Base-by-base conservation (phyloP, 768 basidiomycete species). In the Amanita inopinata region DNA sequence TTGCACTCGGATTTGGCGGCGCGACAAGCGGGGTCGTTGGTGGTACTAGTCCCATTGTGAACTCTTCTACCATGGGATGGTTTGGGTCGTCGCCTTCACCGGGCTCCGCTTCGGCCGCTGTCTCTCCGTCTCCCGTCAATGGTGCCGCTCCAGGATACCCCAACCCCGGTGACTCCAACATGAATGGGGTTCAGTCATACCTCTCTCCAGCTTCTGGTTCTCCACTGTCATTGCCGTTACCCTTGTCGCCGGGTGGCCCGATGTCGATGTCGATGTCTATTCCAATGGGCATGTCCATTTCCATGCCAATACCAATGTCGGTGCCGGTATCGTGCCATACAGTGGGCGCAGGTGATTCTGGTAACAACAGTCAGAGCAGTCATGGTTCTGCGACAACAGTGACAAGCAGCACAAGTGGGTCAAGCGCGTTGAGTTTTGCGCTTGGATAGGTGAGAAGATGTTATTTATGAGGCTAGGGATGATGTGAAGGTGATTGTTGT, bases 341-440 rank as follows among this genome's bases (percentile, higher is more conserved):
- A n/a, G 36, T 20, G 20, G 11, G 11, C 36, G n/a, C 18, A 10
- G 11, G 5, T 11, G 5, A 14, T 33, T 1, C n/a, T 20, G n/a
- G n/a, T 30, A 11, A 18, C 28, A 1, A 3, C 38, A 17, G 28
- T 31, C 7, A 22, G 8, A 20, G 41, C 14, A 4, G 39, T 10
- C 27, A n/a, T n/a, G 31, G 31, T 18, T n/a, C 23, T n/a, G 15
- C 28, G 27, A 23, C 36, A 24, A 31, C 44, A 40, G 38, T 14
- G 19, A 23, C 20, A 0, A 33, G 22, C 19, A n/a, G 12, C 32
- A 49, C 48, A 19, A 20, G 15, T 33, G 33, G 46, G 20, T 46
- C 49, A 37, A 56, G 55, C 45, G 53, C 56, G 46, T 42, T 58
- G 53, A 56, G 56, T 44, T 58, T 55, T 49, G 56, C 56, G 20